Evolutionary conservation across 2,329 filamentous ascomycete species (phyloP).

Genomic region (Emydomyces testavorans): DNA sequence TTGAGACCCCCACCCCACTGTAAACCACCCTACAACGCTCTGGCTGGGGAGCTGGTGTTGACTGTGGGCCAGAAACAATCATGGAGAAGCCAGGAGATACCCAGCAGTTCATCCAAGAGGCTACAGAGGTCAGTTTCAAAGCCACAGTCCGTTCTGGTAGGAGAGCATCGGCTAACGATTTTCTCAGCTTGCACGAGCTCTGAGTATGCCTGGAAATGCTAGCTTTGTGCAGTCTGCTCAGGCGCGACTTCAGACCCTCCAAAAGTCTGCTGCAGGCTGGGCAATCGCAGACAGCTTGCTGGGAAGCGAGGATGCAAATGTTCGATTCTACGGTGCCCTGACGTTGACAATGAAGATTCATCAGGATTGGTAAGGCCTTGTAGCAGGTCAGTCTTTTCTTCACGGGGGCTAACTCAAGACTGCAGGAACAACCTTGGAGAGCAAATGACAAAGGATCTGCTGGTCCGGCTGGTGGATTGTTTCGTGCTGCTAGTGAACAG

Average conservation of each 20-base stretch:
- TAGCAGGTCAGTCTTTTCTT: background rate
- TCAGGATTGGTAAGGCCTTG: constrained; percentile 57
- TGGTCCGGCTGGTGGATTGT: constrained; percentile 33
- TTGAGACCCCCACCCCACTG: background rate
- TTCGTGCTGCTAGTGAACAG: constrained; percentile 33
- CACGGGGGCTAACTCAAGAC: constrained; percentile 14
- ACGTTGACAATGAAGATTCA: constrained; percentile 94
- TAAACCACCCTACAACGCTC: background rate
- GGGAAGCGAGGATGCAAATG: constrained; percentile 55
- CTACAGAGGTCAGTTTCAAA: constrained; percentile 20
- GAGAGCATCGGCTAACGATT: background rate
- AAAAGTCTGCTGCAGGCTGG: constrained; percentile 75
- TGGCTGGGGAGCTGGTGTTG: background rate
- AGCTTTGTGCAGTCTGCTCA: constrained; percentile 47
- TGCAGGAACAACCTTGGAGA: constrained; percentile 30
- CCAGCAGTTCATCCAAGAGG: constrained; percentile 23
- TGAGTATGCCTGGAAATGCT: constrained; percentile 37
- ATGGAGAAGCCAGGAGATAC: constrained; percentile 23
- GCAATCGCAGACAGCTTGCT: constrained; percentile 68
- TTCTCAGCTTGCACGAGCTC: constrained; percentile 30
- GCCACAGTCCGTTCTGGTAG: background rate
- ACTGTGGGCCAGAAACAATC: background rate
- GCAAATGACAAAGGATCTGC: constrained; percentile 26
- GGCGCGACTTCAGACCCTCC: constrained; percentile 63
- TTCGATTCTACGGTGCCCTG: constrained; percentile 84